These are phyloP conservation scores for Chlorophyllum brunneum DNA, from an alignment of 768 basidiomycete genomes.

Conservation along the genomic window DNA sequence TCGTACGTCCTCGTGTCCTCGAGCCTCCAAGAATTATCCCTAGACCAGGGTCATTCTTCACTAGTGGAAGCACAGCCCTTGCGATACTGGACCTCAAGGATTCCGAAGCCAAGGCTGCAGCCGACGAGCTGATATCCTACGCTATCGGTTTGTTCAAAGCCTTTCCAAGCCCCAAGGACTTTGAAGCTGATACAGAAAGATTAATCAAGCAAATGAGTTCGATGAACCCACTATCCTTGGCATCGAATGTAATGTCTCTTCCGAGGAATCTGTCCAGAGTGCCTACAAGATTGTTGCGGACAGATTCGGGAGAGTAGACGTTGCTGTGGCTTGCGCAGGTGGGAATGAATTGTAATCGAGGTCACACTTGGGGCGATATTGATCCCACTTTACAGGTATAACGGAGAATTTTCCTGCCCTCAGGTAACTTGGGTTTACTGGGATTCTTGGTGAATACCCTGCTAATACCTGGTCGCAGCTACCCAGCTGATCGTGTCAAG, in stretches of 20 bases:
- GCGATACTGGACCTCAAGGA: constrained; percentile 81
- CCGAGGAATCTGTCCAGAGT: constrained; percentile 72
- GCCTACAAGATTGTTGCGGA: constrained; percentile 65
- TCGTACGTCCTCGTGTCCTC: constrained; percentile 46
- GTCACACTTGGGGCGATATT: too few species aligned
- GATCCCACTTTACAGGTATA: constrained; percentile 48
- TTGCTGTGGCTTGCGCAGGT: constrained; percentile 89
- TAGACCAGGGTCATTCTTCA: constrained; percentile 7
- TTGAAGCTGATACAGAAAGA: constrained; percentile 14
- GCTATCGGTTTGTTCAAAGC: constrained; percentile 20
- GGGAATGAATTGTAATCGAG: constrained; percentile 15
- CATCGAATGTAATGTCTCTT: constrained; percentile 84
- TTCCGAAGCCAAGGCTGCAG: constrained; percentile 62
- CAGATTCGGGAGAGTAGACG: constrained; percentile 69
- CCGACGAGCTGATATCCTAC: constrained; percentile 52
- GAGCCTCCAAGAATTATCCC: background rate
- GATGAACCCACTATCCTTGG: constrained; percentile 67
- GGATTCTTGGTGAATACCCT: background rate
- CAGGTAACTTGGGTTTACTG: constrained; percentile 57
- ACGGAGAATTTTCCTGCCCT: constrained; percentile 86
- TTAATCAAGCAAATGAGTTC: constrained; percentile 48
- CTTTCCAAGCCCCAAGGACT: background rate
- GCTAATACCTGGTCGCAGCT: constrained; percentile 36
- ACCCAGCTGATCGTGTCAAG: constrained; percentile 83
- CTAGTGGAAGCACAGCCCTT: constrained; percentile 75